Conservation (phyloP, 176 grass and related monocot species). For the Saccharum officinarum region DNA sequence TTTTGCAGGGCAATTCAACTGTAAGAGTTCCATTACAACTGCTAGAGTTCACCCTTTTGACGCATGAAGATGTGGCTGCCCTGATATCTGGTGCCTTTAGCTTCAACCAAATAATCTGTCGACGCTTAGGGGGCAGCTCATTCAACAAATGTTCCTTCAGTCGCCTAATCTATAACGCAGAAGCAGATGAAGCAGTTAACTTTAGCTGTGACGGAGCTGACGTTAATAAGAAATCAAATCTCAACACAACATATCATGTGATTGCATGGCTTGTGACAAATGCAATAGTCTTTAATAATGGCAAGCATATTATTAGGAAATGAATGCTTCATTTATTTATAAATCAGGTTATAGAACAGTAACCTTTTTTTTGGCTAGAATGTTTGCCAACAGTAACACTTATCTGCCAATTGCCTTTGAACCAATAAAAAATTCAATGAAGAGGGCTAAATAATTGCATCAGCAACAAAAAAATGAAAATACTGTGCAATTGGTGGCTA, state of each 20-base stretch:
- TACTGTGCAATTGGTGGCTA: not conserved
- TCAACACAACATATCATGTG: conserved; percentile 12
- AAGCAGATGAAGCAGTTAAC: conserved; percentile 27
- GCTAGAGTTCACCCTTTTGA: conserved; percentile 27
- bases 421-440: conserved; percentile 14
- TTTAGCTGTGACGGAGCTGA: conserved; percentile 11
- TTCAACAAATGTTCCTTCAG: conserved; percentile 90
- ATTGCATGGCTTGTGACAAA: conserved; percentile 21
- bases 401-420: not conserved
- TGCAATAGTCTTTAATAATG: not conserved
- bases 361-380: not conserved
- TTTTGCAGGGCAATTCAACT: conserved; percentile 19
- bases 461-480: not conserved
- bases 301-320: conserved; percentile 19
- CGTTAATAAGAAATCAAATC: conserved; percentile 25
- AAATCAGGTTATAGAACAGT: conserved; percentile 5
- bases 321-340: not conserved
- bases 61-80: conserved; percentile 40
- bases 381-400: not conserved
- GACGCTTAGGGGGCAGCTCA: conserved; percentile 86
- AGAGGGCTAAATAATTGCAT: conserved; percentile 1
- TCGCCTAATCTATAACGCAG: conserved; percentile 66
- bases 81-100: conserved; percentile 68
- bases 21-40: conserved; percentile 25
- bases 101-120: conserved; percentile 82